Percentiles rank a stretch among this genome's conserved stretches.
phyloP scores from a whole-genome alignment of 164 flowering plant species.

The Liriodendron chinense region DNA sequence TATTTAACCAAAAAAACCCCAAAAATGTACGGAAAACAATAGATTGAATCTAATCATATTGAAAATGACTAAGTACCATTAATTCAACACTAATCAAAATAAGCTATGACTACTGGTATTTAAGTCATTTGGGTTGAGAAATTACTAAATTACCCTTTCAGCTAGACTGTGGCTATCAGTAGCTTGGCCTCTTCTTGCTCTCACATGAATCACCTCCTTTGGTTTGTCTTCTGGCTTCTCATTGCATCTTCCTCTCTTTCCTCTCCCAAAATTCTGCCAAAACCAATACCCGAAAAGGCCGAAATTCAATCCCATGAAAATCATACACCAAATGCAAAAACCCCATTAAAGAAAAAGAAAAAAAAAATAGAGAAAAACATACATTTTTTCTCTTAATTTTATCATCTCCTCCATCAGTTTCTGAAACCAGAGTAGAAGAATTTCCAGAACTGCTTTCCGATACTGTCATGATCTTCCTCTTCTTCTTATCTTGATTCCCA shows the following conservation, averaged over 20 bases:
- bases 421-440: conserved; percentile 18
- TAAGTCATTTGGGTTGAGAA: background rate
- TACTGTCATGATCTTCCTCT: conserved; percentile 17
- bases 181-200: conserved; percentile 75
- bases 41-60: background rate
- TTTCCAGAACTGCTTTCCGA: conserved; percentile 31
- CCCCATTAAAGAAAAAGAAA: background rate
- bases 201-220: conserved; percentile 63
- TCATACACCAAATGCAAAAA: background rate
- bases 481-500: conserved; percentile 21
- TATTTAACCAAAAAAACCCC: background rate
- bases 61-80: no score
- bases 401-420: conserved; percentile 11
- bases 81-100: no score
- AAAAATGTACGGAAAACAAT: background rate
- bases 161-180: conserved; percentile 78
- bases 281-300: background rate
- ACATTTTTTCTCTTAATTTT: conserved; percentile 23
- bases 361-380: conserved; percentile 9
- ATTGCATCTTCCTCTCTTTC: conserved; percentile 34
- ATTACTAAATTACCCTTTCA: conserved; percentile 45
- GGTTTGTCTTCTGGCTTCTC: conserved; percentile 35
- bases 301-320: background rate
- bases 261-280: conserved; percentile 31
- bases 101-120: no score